Conservation (phyloP, 2,329 filamentous ascomycete genomes). For the Aspergillus alliaceus region DNA sequence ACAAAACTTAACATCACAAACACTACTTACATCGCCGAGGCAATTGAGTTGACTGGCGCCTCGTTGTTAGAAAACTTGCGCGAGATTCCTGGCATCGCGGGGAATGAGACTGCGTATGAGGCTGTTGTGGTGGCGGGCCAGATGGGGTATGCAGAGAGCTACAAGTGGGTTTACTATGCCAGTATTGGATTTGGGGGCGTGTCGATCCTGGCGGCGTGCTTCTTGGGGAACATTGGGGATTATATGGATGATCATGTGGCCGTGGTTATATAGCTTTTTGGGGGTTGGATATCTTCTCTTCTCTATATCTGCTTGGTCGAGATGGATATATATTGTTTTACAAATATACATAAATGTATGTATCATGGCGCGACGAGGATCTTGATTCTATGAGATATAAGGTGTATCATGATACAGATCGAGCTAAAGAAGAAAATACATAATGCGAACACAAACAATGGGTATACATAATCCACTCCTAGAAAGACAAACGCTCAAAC, state of each 20-base stretch:
- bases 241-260: slow-evolving; percentile 62
- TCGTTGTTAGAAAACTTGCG: slow-evolving; percentile 53
- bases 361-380: too few species aligned
- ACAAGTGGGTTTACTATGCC: slow-evolving; percentile 62
- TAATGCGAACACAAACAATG: not conserved
- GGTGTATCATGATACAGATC: not conserved
- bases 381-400: not conserved
- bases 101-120: slow-evolving; percentile 51
- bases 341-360: too few species aligned
- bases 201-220: slow-evolving; percentile 57
- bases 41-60: slow-evolving; percentile 55
- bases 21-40: slow-evolving; percentile 46
- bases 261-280: slow-evolving; percentile 42
- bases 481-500: not conserved
- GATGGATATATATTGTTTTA: too few species aligned
- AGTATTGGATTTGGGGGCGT: slow-evolving; percentile 63
- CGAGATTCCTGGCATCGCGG: slow-evolving; percentile 53
- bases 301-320: too few species aligned
- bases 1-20: slow-evolving; percentile 53
- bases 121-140: slow-evolving; percentile 58
- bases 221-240: slow-evolving; percentile 59
- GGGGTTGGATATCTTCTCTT: not conserved
- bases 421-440: not conserved
- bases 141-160: slow-evolving; percentile 58
- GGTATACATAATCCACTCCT: slow-evolving; percentile 4